Percentiles rank a stretch among this genome's conserved stretches.
phyloP scores from a whole-genome alignment of 2,329 filamentous ascomycete species.

The Tolypocladium ophioglossoides region DNA sequence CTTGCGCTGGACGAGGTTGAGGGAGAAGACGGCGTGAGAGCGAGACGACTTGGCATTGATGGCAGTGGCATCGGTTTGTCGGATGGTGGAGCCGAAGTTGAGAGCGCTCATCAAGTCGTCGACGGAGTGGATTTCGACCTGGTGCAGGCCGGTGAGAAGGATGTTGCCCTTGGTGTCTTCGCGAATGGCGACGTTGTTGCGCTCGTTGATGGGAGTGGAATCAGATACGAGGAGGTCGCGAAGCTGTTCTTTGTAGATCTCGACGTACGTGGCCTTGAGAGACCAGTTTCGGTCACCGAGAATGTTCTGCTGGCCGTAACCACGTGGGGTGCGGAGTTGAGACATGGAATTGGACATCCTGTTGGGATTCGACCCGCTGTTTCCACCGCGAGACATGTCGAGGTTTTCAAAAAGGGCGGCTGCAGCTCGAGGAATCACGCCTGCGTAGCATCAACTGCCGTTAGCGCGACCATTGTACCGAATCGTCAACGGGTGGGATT shows the following conservation, averaged over 20 bases:
- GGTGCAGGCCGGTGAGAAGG: conserved; percentile 77
- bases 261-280: conserved; percentile 85
- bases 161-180: conserved; percentile 95
- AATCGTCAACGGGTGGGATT: background rate
- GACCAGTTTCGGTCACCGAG: conserved; percentile 71
- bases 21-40: conserved; percentile 92
- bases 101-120: conserved; percentile 84
- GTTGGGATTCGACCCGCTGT: conserved; percentile 41
- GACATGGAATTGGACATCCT: conserved; percentile 44
- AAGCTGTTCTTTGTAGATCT: conserved; percentile 97
- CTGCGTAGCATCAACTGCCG: conserved; percentile 30
- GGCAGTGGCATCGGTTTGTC: conserved; percentile 92
- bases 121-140: conserved; percentile 80
- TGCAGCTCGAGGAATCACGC: conserved; percentile 91
- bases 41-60: conserved; percentile 97
- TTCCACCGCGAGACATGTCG: conserved; percentile 45
- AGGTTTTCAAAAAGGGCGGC: conserved; percentile 80
- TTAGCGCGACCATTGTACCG: background rate
- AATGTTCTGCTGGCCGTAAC: conserved; percentile 45
- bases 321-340: conserved; percentile 67
- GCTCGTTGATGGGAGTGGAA: conserved; percentile 55
- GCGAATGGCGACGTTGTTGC: conserved; percentile 75
- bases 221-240: conserved; percentile 83
- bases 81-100: conserved; percentile 86
- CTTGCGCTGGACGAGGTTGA: conserved; percentile 86